Base-by-base conservation (phyloP, 139 green algal genomes). In the Yamagishiella unicocca region DNA sequence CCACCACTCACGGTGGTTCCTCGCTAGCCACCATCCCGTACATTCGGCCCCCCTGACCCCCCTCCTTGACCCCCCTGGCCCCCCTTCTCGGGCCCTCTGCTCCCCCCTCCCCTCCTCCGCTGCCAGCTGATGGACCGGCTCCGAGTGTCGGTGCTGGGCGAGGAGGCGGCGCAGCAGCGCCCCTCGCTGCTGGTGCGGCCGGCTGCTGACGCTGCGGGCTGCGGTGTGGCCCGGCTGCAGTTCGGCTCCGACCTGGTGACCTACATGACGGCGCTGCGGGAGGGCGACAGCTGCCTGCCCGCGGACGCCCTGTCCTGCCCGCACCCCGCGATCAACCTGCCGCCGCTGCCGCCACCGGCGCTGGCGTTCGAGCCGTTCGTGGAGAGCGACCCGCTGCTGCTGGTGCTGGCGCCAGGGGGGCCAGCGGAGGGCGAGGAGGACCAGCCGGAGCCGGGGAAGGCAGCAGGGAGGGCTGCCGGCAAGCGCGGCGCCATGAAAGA, bases 241-340 rank as follows among this genome's bases (percentile, higher is more conserved):
- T 35, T 6, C 24, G 61, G 61, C 6, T 40, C 40, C n/a, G 79
- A 85, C 62, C 2, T 85, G 7, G 19, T 50, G 0, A 31, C 79
- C 17, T 85, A 76, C 62, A 67, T 43, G 17, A 9, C 61, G 2
- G 79, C 79, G 40, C 61, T 85, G 29, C 31, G 24, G 4, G 61
- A 35, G 27, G 61, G 61, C 17, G 79, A 24, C 12, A 8, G 14
- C 27, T 24, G 1, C 0, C 61, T 85, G 61, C 61, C 79, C 6
- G 17, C 79, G n/a, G 61, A 85, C 58, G 27, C 40, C 4, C 62
- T 85, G 27, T 85, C 79, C 40, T 55, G 55, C 40, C 79, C 79
- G 79, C 79, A 85, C 79, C 22, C 35, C 7, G 40, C 12, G 17
- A 40, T 85, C 22, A 40, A 6, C 6, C 27, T 85, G 79, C 79